phyloP scores from a whole-genome alignment of 257 asterid genomes.

The Scutellaria minor region DNA sequence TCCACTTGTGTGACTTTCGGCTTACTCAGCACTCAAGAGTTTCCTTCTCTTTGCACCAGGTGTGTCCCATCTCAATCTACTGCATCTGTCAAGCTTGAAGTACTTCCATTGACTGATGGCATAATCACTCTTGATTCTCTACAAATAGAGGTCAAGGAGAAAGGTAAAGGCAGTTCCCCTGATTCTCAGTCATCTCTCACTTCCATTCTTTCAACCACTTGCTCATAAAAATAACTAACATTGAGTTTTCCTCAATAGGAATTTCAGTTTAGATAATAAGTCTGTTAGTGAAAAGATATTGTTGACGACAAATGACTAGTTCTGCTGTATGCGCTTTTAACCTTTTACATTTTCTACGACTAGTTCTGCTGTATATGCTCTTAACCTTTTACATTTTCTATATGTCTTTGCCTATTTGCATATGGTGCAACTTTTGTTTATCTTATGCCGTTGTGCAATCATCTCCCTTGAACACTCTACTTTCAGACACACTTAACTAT shows the following conservation, averaged over 20 bases:
- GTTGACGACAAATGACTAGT: background rate
- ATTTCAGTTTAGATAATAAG: slow-evolving; percentile 21
- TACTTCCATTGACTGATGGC: slow-evolving; percentile 96
- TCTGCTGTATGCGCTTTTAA: slow-evolving; percentile 7
- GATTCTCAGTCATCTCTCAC: slow-evolving; percentile 29
- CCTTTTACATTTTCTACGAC: background rate
- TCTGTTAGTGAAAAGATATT: background rate
- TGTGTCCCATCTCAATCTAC: slow-evolving; percentile 89
- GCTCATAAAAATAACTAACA: slow-evolving; percentile 5
- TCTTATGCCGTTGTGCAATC: background rate
- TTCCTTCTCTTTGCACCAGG: slow-evolving; percentile 46
- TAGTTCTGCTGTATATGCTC: slow-evolving; percentile 9
- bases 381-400: background rate
- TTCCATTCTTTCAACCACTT: slow-evolving; percentile 11
- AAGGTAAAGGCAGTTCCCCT: slow-evolving; percentile 54
- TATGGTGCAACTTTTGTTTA: background rate
- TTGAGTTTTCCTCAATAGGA: slow-evolving; percentile 7
- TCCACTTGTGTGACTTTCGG: slow-evolving; percentile 19
- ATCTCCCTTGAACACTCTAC: background rate
- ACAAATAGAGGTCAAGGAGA: slow-evolving; percentile 81
- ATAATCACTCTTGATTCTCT: slow-evolving; percentile 96
- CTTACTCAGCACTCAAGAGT: slow-evolving; percentile 26
- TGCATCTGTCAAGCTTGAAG: slow-evolving; percentile 95
- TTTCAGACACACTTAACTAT: slow-evolving; percentile 19
- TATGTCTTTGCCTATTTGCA: background rate